Percentiles rank a stretch among this genome's conserved stretches.
These are phyloP conservation scores for Kodamaea sp. DNA, from an alignment of 1,139 yeast species.

Conservation along the genomic window DNA sequence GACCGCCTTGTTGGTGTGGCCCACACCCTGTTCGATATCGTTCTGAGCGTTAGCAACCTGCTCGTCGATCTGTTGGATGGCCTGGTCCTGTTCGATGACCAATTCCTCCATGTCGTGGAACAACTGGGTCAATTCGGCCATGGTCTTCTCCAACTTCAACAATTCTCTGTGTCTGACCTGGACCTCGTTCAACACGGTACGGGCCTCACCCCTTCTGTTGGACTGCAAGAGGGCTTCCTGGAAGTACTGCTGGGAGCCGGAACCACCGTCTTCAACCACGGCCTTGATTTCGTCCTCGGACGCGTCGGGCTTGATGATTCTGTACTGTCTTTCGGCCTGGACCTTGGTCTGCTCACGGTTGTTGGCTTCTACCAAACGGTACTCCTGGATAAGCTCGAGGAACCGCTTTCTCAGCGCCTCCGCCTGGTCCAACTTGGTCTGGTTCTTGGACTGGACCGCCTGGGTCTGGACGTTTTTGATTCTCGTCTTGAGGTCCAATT, in stretches of 20 bases:
- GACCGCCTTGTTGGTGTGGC: constrained; percentile 90
- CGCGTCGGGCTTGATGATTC: constrained; percentile 91
- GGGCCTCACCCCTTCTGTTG: constrained; percentile 95
- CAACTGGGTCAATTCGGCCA: constrained; percentile 93
- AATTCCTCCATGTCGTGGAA: constrained; percentile 96
- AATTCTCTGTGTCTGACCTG: constrained; percentile 96
- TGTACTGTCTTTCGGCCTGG: constrained; percentile 92
- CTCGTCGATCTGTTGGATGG: constrained; percentile 79
- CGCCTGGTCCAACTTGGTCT: constrained; percentile 86
- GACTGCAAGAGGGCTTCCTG: constrained; percentile 91
- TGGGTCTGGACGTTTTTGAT: constrained; percentile 72
- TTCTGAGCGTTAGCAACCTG: constrained; percentile 82
- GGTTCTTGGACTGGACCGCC: constrained; percentile 67
- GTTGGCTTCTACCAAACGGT: constrained; percentile 82
- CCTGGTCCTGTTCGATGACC: constrained; percentile 94
- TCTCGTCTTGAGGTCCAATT: constrained; percentile 69
- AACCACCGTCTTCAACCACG: constrained; percentile 67
- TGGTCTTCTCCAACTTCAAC: constrained; percentile 90
- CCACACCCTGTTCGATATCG: constrained; percentile 92
- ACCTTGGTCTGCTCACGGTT: constrained; percentile 82
- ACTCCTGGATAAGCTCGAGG: constrained; percentile 81
- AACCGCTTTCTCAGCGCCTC: constrained; percentile 86
- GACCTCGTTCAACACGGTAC: constrained; percentile 92
- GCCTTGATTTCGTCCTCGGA: constrained; percentile 79
- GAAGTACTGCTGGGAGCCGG: constrained; percentile 84